These are phyloP conservation scores for Scenedesmus sp. DNA, from an alignment of 163 green algal genomes.

Conservation along the genomic window DNA sequence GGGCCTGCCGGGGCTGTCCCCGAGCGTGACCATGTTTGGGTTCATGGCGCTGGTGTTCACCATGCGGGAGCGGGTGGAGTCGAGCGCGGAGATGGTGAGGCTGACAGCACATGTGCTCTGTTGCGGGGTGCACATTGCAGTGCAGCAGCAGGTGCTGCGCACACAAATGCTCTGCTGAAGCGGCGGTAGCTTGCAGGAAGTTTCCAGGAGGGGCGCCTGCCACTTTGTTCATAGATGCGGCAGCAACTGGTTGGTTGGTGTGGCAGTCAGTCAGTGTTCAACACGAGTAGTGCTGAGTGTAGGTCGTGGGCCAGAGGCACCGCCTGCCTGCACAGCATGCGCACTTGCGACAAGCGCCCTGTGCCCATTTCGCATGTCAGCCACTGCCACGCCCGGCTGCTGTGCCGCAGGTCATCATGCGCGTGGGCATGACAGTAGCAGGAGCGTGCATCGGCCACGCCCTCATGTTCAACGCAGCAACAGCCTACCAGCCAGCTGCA, in stretches of 20 bases:
- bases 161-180: too few relatives aligned
- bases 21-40: slow-evolving; percentile 45
- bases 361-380: neutral
- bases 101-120: neutral
- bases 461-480: slow-evolving; percentile 32
- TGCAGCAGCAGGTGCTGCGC: too few relatives aligned
- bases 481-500: slow-evolving; percentile 17
- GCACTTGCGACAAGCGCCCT: neutral
- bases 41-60: slow-evolving; percentile 49
- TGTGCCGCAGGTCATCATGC: slow-evolving; percentile 33
- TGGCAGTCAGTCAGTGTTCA: too few relatives aligned
- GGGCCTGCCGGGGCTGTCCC: neutral
- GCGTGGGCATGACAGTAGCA: slow-evolving; percentile 14
- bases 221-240: too few relatives aligned
- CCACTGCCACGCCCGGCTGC: neutral
- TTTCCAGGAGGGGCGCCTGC: too few relatives aligned
- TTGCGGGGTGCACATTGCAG: neutral
- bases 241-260: too few relatives aligned
- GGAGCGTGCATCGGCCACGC: slow-evolving; percentile 19
- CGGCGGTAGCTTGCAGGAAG: too few relatives aligned
- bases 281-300: too few relatives aligned
- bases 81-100: slow-evolving; percentile 47
- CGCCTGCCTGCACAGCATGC: too few relatives aligned
- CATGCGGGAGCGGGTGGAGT: slow-evolving; percentile 49
- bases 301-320: too few relatives aligned